Percentiles rank a stretch among this genome's conserved stretches.
Evolutionary conservation across 345 rosid species (phyloP).

Genomic region (Raphanus raphanistrum): DNA sequence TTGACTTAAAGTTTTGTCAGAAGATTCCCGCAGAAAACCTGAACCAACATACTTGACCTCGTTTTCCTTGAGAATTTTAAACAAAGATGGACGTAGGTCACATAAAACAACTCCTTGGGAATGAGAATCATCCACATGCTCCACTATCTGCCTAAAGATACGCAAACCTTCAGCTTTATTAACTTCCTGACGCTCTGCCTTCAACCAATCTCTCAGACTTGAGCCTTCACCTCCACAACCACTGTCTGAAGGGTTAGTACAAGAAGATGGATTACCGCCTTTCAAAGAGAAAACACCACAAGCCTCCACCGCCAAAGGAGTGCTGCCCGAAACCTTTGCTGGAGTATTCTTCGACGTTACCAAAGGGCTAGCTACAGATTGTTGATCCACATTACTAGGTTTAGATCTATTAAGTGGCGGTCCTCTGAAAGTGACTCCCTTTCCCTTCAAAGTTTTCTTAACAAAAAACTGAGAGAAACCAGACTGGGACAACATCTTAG

Average conservation of each 20-base stretch:
- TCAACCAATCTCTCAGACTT: slow-evolving; percentile 74
- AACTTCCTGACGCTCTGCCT: slow-evolving; percentile 47
- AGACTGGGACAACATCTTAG: slow-evolving; percentile 82
- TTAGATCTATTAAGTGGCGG: not conserved
- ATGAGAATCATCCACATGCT: slow-evolving; percentile 66
- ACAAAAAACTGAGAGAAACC: slow-evolving; percentile 89
- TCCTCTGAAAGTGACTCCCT: not conserved
- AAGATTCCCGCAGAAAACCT: slow-evolving; percentile 37
- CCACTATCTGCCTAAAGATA: slow-evolving; percentile 79
- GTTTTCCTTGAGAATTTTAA: slow-evolving; percentile 59
- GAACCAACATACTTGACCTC: slow-evolving; percentile 67
- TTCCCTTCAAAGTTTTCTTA: slow-evolving; percentile 19
- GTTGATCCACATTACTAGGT: slow-evolving; percentile 37
- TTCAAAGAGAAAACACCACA: slow-evolving; percentile 44
- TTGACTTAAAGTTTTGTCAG: slow-evolving; percentile 28
- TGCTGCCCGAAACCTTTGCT: slow-evolving; percentile 42
- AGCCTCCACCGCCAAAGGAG: slow-evolving; percentile 41
- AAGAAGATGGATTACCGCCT: slow-evolving; percentile 41
- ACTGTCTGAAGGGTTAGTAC: slow-evolving; percentile 34
- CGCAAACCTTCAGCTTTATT: slow-evolving; percentile 62
- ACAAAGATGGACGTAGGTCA: slow-evolving; percentile 61
- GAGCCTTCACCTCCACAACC: slow-evolving; percentile 55
- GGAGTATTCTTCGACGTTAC: slow-evolving; percentile 45
- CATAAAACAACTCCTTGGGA: slow-evolving; percentile 66
- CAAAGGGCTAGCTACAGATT: slow-evolving; percentile 37